Evolutionary conservation across 2,329 filamentous ascomycete genomes (phyloP).

Genomic region (Cadophora sp.): DNA sequence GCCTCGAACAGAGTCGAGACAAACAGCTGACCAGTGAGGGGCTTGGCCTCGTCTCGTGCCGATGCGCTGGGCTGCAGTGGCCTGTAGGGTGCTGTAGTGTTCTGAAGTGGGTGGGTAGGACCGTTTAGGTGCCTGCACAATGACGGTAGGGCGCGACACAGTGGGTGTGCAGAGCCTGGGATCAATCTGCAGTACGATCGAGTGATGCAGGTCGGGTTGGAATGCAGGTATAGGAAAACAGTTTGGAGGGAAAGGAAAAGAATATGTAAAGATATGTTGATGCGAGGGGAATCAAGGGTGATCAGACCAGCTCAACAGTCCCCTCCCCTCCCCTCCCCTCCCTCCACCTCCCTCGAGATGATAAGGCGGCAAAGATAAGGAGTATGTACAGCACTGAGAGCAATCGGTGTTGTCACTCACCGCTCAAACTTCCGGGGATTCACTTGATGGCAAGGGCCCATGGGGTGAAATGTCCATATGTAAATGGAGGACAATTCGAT

Average conservation of each 20-base stretch:
- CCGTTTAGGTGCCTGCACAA: conserved; percentile 2
- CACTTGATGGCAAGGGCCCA: conserved; percentile 4
- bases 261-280: background rate
- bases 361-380: conserved; percentile 4
- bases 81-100: background rate
- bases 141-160: conserved; percentile 1
- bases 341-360: background rate
- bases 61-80: background rate
- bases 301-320: background rate
- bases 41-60: conserved; percentile 1
- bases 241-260: background rate
- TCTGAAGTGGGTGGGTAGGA: background rate
- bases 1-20: conserved; percentile 46
- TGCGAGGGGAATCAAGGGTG: background rate
- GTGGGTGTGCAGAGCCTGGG: background rate
- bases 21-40: conserved; percentile 43
- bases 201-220: background rate
- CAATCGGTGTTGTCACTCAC: conserved; percentile 1
- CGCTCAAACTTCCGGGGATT: conserved; percentile 1
- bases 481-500: background rate
- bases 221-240: background rate
- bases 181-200: background rate
- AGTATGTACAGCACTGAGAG: background rate
- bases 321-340: no score
- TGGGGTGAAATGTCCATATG: background rate